A percentile compares a stretch with the other conserved stretches of the same genome.
Evolutionary conservation across 208 protist species (phyloP).

Genomic region (Trypanosoma scelopori): DNA sequence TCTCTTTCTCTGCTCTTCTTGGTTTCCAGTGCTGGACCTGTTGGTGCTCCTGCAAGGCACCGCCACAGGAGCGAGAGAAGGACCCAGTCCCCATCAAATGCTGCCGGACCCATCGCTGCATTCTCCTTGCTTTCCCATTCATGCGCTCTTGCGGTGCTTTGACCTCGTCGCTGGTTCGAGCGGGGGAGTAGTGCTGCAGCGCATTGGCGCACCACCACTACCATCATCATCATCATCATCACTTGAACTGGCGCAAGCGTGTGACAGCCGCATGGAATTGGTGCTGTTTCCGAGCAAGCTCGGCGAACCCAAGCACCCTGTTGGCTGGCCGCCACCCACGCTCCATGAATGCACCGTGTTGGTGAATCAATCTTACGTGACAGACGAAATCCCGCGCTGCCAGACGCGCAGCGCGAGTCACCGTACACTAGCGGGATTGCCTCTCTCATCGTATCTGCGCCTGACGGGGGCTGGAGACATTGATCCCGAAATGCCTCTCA

Average conservation of each 20-base stretch:
- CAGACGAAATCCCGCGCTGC: conserved; percentile 11
- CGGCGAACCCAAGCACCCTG: conserved; percentile 14
- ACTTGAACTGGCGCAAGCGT: too few relatives aligned
- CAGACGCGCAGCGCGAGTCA: conserved; percentile 21
- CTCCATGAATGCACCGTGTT: conserved; percentile 17
- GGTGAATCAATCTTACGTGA: conserved; percentile 22
- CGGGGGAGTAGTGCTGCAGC: conserved; percentile 6
- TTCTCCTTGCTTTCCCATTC: conserved; percentile 22
- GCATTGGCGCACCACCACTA: conserved; percentile 6
- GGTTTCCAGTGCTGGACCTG: not conserved
- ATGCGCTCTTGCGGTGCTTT: conserved; percentile 16
- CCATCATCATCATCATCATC: not conserved
- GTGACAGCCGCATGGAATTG: not conserved
- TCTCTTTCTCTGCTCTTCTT: conserved; percentile 17
- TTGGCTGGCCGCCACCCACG: conserved; percentile 13
- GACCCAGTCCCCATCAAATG: not conserved
- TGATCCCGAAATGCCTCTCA: conserved; percentile 6
- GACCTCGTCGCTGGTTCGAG: conserved; percentile 6
- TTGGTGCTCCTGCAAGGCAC: too few relatives aligned
- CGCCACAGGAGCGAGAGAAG: too few relatives aligned
- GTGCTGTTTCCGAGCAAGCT: conserved; percentile 24
- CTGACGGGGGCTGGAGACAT: not conserved
- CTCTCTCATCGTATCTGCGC: conserved; percentile 15
- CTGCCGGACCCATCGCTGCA: conserved; percentile 2
- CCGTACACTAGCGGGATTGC: conserved; percentile 23